Evolutionary conservation across 495 filamentous ascomycete genomes (phyloP), one percentile per base, ranked within the genome.

Genomic region (Lasiosphaeriaceae sp.): DNA sequence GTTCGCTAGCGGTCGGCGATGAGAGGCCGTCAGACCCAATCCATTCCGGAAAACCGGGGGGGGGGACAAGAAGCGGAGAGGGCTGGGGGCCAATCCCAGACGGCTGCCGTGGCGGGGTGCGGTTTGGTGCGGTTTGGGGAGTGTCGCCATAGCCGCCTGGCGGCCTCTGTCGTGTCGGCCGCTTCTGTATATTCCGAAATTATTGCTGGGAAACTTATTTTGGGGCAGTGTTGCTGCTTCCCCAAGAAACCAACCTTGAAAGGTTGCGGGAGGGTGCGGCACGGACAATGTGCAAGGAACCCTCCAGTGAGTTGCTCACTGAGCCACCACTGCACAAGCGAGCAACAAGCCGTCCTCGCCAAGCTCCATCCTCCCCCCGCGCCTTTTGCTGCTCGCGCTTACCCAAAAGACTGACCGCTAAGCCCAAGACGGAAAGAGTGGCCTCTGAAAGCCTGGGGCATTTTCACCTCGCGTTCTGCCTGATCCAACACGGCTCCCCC

Each of bases 121-220:
- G 39, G 24, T 31, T 37, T 22, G 22, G 22, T n/a, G 41, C 22
- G 16, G 44, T 20, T n/a, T 39, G 45, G 45, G n/a, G 29, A 31
- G 52, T 56, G 56, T 39, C 43, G 31, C 55, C 56, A 57, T 61
- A 64, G 58, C 64, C 64, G 61, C 61, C 52, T 48, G 57, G 61
- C 59, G 56, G 63, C 59, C 63, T 65, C 60, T 47, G 59, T 35
- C 20, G 45, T n/a, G 39, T 55, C 22, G 49, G 11, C 20, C 20
- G 22, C 12, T 12, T 11, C 14, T 7, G n/a, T 12, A 43, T 11
- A 43, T 14, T 43, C 0, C 39, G 14, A 12, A 4, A 9, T 9
- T 31, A 9, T 31, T 31, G 26, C 9, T 31, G 26, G 26, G 9
- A 9, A 9, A 4, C 3, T 31, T 31, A 31, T 31, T 31, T 31